Evolutionary conservation across 257 asterid species (phyloP).

Genomic region (Solanum tacnaense): DNA sequence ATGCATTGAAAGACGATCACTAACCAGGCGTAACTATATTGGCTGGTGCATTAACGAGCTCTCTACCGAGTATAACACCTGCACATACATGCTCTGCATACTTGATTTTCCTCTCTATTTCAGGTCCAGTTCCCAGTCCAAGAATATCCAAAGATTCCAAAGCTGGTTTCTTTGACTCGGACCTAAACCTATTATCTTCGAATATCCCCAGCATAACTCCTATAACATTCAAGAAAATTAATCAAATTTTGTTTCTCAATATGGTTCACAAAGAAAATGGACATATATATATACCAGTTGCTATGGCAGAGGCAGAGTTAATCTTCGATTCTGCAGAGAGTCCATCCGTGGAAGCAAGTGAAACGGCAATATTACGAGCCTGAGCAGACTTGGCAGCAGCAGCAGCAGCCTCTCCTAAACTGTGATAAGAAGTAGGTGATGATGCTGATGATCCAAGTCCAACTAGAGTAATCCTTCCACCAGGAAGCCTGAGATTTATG

Average conservation of each 20-base stretch:
- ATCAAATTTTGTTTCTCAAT: neutral
- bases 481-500: conserved; percentile 58
- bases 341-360: conserved; percentile 65
- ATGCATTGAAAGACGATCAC: conserved; percentile 6
- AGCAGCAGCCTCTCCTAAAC: conserved; percentile 91
- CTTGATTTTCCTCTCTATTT: conserved; percentile 70
- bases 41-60: conserved; percentile 94
- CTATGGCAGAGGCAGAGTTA: conserved; percentile 69
- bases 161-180: conserved; percentile 54
- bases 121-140: conserved; percentile 89
- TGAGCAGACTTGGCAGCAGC: conserved; percentile 70
- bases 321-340: conserved; percentile 52
- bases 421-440: conserved; percentile 32
- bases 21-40: conserved; percentile 91
- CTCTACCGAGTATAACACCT: conserved; percentile 72
- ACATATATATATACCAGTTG: conserved; percentile 54
- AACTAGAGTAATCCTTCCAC: conserved; percentile 62
- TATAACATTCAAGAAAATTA: conserved; percentile 10
- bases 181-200: conserved; percentile 81
- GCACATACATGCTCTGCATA: conserved; percentile 65
- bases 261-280: neutral
- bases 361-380: conserved; percentile 63
- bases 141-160: conserved; percentile 73
- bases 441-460: conserved; percentile 76
- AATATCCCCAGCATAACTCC: conserved; percentile 72